These are phyloP conservation scores for Nitzschia palea DNA, from an alignment of 108 stramenopile genomes.

Conservation along the genomic window DNA sequence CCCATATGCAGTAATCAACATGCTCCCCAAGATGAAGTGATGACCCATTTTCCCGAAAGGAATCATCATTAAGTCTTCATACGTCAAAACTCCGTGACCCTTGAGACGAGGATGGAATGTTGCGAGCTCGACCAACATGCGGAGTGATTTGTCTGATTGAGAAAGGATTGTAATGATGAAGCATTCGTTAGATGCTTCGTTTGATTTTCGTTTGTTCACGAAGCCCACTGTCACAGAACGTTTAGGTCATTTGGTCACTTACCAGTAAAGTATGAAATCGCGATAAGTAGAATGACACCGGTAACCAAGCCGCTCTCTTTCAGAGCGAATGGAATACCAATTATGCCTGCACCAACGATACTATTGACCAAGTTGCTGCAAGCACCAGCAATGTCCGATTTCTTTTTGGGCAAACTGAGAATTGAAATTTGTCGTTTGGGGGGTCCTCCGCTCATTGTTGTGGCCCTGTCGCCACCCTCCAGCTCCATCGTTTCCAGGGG, in stretches of 20 bases:
- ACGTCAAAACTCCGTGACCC: conserved; percentile 52
- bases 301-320: conserved; percentile 59
- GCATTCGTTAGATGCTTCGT: too few species aligned
- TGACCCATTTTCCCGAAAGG: conserved; percentile 61
- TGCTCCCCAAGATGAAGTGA: conserved; percentile 59
- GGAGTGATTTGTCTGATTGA: conserved; percentile 65
- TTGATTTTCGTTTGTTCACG: too few species aligned
- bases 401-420: conserved; percentile 56
- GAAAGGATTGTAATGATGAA: too few species aligned
- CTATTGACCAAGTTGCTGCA: conserved; percentile 77
- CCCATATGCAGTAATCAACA: conserved; percentile 82
- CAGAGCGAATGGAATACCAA: conserved; percentile 85
- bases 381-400: conserved; percentile 63
- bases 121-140: conserved; percentile 74
- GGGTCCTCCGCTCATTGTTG: background rate
- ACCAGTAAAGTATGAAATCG: conserved; percentile 66
- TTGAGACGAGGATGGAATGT: conserved; percentile 63
- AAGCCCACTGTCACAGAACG: too few species aligned
- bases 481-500: conserved; percentile 14
- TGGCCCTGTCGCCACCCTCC: background rate
- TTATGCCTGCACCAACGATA: conserved; percentile 87
- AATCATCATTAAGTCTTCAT: conserved; percentile 62
- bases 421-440: conserved; percentile 39
- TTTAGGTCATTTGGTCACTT: too few species aligned
- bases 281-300: conserved; percentile 55